These are phyloP conservation scores for Annulohypoxylon truncatum DNA, from an alignment of 2,329 filamentous ascomycete genomes.

Conservation along the genomic window DNA sequence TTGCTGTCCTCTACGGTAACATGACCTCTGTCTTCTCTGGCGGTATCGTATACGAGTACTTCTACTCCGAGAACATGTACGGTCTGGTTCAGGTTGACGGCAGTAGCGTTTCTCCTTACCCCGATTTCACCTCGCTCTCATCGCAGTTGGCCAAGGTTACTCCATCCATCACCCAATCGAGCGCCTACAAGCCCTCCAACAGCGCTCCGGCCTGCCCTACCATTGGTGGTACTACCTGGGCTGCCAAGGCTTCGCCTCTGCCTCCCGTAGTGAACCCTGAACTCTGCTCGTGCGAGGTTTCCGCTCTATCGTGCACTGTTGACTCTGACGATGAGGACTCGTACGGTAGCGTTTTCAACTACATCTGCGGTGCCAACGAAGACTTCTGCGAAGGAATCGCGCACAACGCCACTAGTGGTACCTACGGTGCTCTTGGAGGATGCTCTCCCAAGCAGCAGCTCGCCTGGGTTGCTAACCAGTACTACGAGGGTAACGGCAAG, in stretches of 20 bases:
- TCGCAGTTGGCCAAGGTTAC: constrained; percentile 75
- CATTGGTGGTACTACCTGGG: constrained; percentile 71
- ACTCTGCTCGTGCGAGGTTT: constrained; percentile 88
- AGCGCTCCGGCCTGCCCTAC: constrained; percentile 78
- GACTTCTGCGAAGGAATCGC: constrained; percentile 74
- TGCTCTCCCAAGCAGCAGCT: constrained; percentile 78
- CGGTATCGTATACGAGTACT: constrained; percentile 99
- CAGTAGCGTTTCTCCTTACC: constrained; percentile 71
- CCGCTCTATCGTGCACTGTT: constrained; percentile 77
- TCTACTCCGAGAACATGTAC: constrained; percentile 89
- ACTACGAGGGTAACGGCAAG: constrained; percentile 69
- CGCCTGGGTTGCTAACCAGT: constrained; percentile 77
- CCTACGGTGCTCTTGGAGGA: constrained; percentile 83
- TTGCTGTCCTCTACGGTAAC: constrained; percentile 79
- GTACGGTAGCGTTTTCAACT: constrained; percentile 77
- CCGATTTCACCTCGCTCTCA: constrained; percentile 80
- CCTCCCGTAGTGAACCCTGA: constrained; percentile 83
- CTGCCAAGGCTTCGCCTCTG: constrained; percentile 72
- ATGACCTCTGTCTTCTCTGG: constrained; percentile 94
- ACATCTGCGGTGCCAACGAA: constrained; percentile 71
- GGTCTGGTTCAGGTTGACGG: constrained; percentile 76
- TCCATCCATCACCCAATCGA: constrained; percentile 73
- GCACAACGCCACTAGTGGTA: constrained; percentile 73
- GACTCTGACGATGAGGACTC: constrained; percentile 64
- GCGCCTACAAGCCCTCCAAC: constrained; percentile 79